Percentiles rank a stretch among this genome's conserved stretches.
Conservation (phyloP, 2,329 filamentous ascomycete genomes). For the Nigrospora osmanthi region DNA sequence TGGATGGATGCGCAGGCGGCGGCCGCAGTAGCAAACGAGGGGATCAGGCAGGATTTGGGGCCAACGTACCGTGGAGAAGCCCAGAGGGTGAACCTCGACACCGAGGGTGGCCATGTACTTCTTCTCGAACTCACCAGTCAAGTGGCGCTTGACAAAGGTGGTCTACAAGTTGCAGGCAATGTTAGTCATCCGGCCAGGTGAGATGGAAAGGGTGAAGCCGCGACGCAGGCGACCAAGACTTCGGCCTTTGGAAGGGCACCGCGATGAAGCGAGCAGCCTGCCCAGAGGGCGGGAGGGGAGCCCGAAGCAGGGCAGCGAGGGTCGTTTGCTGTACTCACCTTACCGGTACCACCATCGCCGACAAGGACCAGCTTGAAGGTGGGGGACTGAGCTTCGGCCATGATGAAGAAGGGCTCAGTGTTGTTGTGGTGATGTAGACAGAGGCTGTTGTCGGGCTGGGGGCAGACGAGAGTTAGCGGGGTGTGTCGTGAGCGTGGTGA, state of each 20-base stretch:
- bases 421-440: constrained; percentile 33
- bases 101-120: constrained; percentile 99
- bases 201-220: neutral
- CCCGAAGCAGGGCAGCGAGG: constrained; percentile 12
- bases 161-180: constrained; percentile 51
- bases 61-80: constrained; percentile 87
- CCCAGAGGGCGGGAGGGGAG: neutral
- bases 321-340: constrained; percentile 53
- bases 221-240: neutral
- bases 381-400: constrained; percentile 63
- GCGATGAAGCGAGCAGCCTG: neutral
- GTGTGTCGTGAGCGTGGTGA: neutral
- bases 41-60: constrained; percentile 9
- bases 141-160: constrained; percentile 99
- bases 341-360: constrained; percentile 98
- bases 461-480: constrained; percentile 15
- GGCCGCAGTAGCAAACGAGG: neutral
- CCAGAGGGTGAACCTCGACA: constrained; percentile 98
- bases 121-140: constrained; percentile 99
- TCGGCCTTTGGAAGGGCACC: neutral
- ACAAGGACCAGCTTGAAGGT: constrained; percentile 99
- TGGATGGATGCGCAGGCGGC: constrained; percentile 12
- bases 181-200: constrained; percentile 4
- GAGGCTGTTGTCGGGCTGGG: constrained; percentile 21
- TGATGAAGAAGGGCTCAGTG: constrained; percentile 36